phyloP scores from a whole-genome alignment of 164 flowering plant species.

The Tinospora cordifolia region DNA sequence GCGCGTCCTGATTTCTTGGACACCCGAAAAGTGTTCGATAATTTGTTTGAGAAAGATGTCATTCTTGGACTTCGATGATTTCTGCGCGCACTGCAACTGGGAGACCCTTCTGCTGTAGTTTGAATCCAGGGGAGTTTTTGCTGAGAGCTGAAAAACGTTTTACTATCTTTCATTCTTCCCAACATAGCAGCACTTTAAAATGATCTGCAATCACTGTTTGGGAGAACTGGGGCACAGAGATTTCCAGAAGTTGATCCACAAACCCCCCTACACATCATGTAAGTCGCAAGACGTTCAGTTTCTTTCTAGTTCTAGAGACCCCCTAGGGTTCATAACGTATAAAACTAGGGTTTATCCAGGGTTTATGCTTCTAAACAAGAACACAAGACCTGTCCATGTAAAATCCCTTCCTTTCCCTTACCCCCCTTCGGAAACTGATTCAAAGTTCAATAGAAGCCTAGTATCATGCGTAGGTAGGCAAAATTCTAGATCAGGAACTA shows the following conservation, averaged over 20 bases:
- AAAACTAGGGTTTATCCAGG: conserved; percentile 20
- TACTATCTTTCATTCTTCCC: too few species aligned
- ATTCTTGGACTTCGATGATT: conserved; percentile 70
- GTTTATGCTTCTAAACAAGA: conserved; percentile 9
- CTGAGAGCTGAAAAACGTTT: too few species aligned
- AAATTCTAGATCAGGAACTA: conserved; percentile 7
- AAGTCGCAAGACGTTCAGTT: conserved; percentile 17
- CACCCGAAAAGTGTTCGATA: conserved; percentile 47
- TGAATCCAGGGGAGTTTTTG: too few species aligned
- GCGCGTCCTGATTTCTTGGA: conserved; percentile 31
- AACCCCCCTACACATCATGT: conserved; percentile 15
- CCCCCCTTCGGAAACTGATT: conserved; percentile 1
- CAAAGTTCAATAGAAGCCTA: neutral
- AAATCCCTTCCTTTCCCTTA: neutral
- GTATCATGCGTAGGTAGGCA: conserved; percentile 4
- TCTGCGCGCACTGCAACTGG: conserved; percentile 46
- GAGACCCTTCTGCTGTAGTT: too few species aligned
- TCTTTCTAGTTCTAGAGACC: conserved; percentile 13
- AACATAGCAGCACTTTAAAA: neutral
- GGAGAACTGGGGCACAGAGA: conserved; percentile 16
- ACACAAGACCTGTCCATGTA: neutral
- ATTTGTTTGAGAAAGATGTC: conserved; percentile 40
- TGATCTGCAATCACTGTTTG: conserved; percentile 17
- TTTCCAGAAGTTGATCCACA: conserved; percentile 13
- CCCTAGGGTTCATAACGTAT: conserved; percentile 4